Base-by-base conservation (phyloP, 768 basidiomycete species). In the Asterophora parasitica region DNA sequence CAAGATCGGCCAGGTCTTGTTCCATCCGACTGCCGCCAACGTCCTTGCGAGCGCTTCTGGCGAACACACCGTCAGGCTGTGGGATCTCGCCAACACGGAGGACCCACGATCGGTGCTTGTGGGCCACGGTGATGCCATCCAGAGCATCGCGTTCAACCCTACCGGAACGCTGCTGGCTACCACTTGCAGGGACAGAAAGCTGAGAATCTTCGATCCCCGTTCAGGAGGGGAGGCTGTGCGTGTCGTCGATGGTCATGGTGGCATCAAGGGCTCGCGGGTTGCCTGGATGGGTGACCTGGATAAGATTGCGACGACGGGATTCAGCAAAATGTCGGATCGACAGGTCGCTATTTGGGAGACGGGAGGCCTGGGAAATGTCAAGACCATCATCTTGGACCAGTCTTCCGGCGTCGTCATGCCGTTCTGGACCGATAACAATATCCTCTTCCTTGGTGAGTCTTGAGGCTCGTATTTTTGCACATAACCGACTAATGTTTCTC, bases 331-430 rank as follows among this genome's bases (percentile, higher is more conserved):
- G 90, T 91, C 88, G 40, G 95, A 99, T 64, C 78, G 95, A 7
- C 92, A 99, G 65, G 76, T 92, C 28, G 76, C 74, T 46, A 68
- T 99, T 36, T 99, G 94, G 95, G 93, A 98, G 62, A 80, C 88
- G 1, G 79, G 84, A 8, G 75, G 81, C 11, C 65, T 98, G 44
- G 73, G 66, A 33, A 92, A 80, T 61, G 57, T 93, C 53, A 94
- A 92, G 71, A 90, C 80, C 49, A 69, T 82, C 44, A 75, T 74
- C 11, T 71, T 98, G 51, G 95, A 99, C 65, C 92, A 94, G 64
- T 85, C 85, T 32, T 83, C 93, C 43, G 95, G 95, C 32, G 91
- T 95, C 8, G 65, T 94, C 35, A 98, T 98, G 93, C 95, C 95
- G 2, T 96, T 96, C 82, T 98, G 91, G 84, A 83, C 81, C 34